Conservation (phyloP, 768 basidiomycete species). For the Auricularia sp. region DNA sequence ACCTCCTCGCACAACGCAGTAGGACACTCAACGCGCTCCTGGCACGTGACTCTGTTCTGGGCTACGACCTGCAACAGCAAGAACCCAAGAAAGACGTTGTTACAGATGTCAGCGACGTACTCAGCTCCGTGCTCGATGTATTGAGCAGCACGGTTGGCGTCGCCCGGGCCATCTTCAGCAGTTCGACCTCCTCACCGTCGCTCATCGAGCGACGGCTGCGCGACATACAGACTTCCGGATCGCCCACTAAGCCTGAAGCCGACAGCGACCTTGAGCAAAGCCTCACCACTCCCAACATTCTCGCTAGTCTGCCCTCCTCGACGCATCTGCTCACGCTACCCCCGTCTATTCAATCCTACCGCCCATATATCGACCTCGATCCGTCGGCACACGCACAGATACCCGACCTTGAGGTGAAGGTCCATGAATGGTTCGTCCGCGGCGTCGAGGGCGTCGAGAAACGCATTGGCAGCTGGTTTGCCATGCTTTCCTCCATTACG, state of each 20-base stretch:
- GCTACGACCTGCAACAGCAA: constrained; percentile 5
- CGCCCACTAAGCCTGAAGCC: constrained; percentile 27
- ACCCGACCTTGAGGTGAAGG: constrained; percentile 32
- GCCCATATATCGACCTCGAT: constrained; percentile 71
- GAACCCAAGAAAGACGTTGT: constrained; percentile 26
- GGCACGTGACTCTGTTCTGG: constrained; percentile 7
- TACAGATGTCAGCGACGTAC: constrained; percentile 44
- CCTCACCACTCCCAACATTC: constrained; percentile 57
- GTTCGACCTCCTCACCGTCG: constrained; percentile 24
- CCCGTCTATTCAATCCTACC: constrained; percentile 58
- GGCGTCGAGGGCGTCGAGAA: constrained; percentile 36
- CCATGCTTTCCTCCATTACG: constrained; percentile 44
- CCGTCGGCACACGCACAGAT: constrained; percentile 47
- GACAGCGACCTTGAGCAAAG: constrained; percentile 31
- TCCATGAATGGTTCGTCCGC: constrained; percentile 56
- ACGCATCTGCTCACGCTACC: constrained; percentile 76
- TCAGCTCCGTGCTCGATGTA: constrained; percentile 41
- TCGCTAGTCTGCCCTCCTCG: constrained; percentile 70
- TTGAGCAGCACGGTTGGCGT: constrained; percentile 50
- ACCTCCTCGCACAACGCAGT: constrained; percentile 62
- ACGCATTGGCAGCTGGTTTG: constrained; percentile 47
- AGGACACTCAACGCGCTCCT: constrained; percentile 44
- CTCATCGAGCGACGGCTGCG: constrained; percentile 49
- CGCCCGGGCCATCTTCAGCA: constrained; percentile 49
- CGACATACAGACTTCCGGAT: constrained; percentile 48